These are phyloP conservation scores for Candida hispaniensis DNA, from an alignment of 805 yeast species.

Conservation along the genomic window DNA sequence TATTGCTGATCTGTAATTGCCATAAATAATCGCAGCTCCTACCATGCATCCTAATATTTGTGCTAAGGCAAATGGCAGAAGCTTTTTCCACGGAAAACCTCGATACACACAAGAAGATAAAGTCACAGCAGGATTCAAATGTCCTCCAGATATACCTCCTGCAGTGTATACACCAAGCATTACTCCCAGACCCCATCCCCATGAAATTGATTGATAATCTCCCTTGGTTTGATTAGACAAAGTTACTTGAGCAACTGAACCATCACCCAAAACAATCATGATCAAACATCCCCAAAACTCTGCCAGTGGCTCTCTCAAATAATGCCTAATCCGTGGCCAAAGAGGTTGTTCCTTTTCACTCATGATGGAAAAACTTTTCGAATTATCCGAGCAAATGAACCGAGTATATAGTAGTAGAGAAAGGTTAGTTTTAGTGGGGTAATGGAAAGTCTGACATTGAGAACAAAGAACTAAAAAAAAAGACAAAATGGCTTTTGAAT, in stretches of 20 bases:
- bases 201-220: constrained; percentile 34
- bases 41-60: constrained; percentile 41
- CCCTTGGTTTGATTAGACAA: constrained; percentile 34
- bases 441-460: neutral
- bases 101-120: constrained; percentile 38
- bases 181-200: constrained; percentile 48
- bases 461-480: neutral
- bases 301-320: constrained; percentile 38
- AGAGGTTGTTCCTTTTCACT: constrained; percentile 10
- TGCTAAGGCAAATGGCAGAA: constrained; percentile 36
- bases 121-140: constrained; percentile 45
- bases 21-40: constrained; percentile 40
- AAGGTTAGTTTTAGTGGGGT: neutral
- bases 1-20: constrained; percentile 35
- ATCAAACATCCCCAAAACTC: constrained; percentile 43
- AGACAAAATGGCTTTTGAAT: neutral
- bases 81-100: constrained; percentile 42
- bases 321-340: constrained; percentile 22
- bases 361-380: neutral
- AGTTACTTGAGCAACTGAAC: constrained; percentile 38
- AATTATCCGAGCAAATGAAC: neutral
- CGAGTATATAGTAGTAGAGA: neutral
- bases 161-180: constrained; percentile 41
- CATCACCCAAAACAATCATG: constrained; percentile 39
- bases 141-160: constrained; percentile 52